A percentile compares a stretch with the other conserved stretches of the same genome.
Conservation (phyloP, 192 early-diverging fungal species). For the Linnemannia exigua region DNA sequence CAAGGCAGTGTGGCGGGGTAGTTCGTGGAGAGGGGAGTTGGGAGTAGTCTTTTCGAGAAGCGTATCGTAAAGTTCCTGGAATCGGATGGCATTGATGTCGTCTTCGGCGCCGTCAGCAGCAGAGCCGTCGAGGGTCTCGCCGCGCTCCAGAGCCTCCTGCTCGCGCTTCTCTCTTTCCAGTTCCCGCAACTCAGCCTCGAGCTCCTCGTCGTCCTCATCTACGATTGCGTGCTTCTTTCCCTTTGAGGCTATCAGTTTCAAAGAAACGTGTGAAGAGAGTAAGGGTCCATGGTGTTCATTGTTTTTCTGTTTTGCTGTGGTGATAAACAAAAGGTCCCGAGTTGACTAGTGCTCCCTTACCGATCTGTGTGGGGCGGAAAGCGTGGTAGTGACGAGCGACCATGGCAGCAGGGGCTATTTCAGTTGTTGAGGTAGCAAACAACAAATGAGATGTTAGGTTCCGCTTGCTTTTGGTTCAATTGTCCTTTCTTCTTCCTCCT, state of each 20-base stretch:
- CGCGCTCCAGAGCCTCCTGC: slow-evolving; percentile 40
- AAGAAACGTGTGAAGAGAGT: not conserved
- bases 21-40: slow-evolving; percentile 21
- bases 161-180: slow-evolving; percentile 56
- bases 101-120: not conserved
- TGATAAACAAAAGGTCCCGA: not conserved
- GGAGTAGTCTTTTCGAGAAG: slow-evolving; percentile 12
- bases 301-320: not conserved
- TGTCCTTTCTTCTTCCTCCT: not conserved
- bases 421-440: not conserved
- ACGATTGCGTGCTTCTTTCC: slow-evolving; percentile 50
- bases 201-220: slow-evolving; percentile 54
- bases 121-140: slow-evolving; percentile 14
- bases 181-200: slow-evolving; percentile 46
- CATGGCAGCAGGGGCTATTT: slow-evolving; percentile 37
- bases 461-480: not conserved
- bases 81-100: not conserved
- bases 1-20: slow-evolving; percentile 37
- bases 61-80: slow-evolving; percentile 41
- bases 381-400: slow-evolving; percentile 50
- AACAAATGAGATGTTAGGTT: not conserved
- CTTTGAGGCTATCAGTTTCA: slow-evolving; percentile 22
- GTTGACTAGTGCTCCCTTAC: slow-evolving; percentile 12
- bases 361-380: slow-evolving; percentile 47
- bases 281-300: not conserved